phyloP scores from a whole-genome alignment of 1,284 basidiomycete genomes.

The Phellinidium pouzarii region DNA sequence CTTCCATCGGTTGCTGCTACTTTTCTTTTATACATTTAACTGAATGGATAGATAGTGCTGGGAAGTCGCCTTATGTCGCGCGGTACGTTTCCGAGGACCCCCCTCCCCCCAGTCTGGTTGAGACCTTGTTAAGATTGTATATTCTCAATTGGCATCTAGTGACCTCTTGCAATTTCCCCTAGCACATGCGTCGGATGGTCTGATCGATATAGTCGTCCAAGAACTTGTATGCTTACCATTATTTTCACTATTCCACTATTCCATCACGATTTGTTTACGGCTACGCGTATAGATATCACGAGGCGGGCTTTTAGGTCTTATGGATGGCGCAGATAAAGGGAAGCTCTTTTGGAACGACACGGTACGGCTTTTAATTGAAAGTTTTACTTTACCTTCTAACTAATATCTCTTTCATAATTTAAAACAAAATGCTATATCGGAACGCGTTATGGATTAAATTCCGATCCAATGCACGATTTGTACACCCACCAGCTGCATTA shows the following conservation, averaged over 20 bases:
- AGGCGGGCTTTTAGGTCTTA: slow-evolving; percentile 47
- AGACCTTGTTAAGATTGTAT: neutral
- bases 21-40: neutral
- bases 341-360: slow-evolving; percentile 59
- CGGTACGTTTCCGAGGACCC: slow-evolving; percentile 19
- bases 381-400: slow-evolving; percentile 4
- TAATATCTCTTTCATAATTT: slow-evolving; percentile 7
- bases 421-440: too few species aligned
- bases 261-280: neutral
- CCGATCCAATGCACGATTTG: too few species aligned
- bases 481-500: slow-evolving; percentile 55
- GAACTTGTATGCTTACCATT: slow-evolving; percentile 40
- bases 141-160: too few species aligned
- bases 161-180: slow-evolving; percentile 87
- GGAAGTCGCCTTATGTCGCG: slow-evolving; percentile 39
- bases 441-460: too few species aligned
- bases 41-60: slow-evolving; percentile 28
- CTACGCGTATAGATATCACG: slow-evolving; percentile 43
- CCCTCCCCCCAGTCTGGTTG: neutral
- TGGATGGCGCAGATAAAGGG: slow-evolving; percentile 67
- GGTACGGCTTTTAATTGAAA: slow-evolving; percentile 32
- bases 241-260: neutral
- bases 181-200: slow-evolving; percentile 70
- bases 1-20: slow-evolving; percentile 10
- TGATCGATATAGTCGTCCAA: slow-evolving; percentile 75